These are phyloP conservation scores for Bothriochloa decipiens DNA, from an alignment of 176 grass and related monocot genomes.

Conservation along the genomic window DNA sequence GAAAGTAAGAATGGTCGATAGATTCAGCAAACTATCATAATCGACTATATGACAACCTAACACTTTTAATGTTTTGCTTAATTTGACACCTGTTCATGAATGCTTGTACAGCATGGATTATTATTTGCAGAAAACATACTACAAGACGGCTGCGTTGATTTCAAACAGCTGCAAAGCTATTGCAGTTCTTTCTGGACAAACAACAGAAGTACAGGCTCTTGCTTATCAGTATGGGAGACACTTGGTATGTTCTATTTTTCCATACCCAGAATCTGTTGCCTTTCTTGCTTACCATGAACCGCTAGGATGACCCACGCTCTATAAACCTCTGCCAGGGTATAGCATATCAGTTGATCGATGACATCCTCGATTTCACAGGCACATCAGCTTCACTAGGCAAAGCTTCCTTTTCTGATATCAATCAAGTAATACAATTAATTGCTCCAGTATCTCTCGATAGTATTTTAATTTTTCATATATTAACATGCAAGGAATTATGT, in stretches of 20 bases:
- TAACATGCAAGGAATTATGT: slow-evolving; percentile 17
- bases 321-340: slow-evolving; percentile 59
- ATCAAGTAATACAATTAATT: slow-evolving; percentile 60
- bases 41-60: neutral
- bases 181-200: slow-evolving; percentile 74
- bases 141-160: slow-evolving; percentile 86
- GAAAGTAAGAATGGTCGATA: neutral
- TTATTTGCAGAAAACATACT: slow-evolving; percentile 91
- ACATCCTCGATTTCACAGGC: slow-evolving; percentile 93
- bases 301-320: slow-evolving; percentile 11
- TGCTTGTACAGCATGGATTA: slow-evolving; percentile 73
- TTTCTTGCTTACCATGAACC: slow-evolving; percentile 16
- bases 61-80: neutral
- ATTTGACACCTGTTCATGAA: slow-evolving; percentile 28
- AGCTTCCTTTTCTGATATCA: slow-evolving; percentile 78
- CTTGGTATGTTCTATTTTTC: slow-evolving; percentile 59
- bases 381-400: slow-evolving; percentile 77
- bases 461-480: neutral
- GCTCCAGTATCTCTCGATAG: neutral
- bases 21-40: slow-evolving; percentile 7
- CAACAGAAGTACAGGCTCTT: slow-evolving; percentile 67
- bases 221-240: slow-evolving; percentile 83
- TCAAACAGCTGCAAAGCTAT: slow-evolving; percentile 92
- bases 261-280: slow-evolving; percentile 1
- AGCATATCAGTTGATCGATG: slow-evolving; percentile 87